Evolutionary conservation across 192 early-diverging fungal species (phyloP), one percentile per base, ranked within the genome.

Genomic region (Podila verticillata): DNA sequence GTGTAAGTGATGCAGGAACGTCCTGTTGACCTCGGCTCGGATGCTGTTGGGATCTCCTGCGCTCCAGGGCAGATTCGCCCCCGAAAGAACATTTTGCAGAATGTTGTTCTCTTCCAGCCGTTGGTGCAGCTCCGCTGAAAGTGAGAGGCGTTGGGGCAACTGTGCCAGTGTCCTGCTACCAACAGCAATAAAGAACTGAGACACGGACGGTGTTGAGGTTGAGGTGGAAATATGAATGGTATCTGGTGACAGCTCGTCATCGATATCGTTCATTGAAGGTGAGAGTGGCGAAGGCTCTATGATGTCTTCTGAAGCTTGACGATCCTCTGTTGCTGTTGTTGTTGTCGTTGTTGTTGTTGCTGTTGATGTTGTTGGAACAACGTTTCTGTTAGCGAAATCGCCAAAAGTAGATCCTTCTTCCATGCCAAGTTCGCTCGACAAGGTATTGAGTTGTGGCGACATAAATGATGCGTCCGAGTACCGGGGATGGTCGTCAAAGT

Each of bases 51-150:
- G 65, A 7, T 13, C 22, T 0, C 32, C 57, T 30, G 36, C 26
- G n/a, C 28, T 67, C 77, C 77, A 72, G 22, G 64, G 59, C 5
- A 57, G 70, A 13, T 20, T 20, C 6, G 68, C 26, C 19, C 71
- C 71, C 1, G 75, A 26, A 2, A 79, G 62, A 4, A 80, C 61
- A 30, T 49, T 72, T 56, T 80, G 77, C 9, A 80, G 34, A 39
- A 80, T 80, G 31, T 80, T 80, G 61, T 72, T 67, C 24, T 72
- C 77, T 26, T 72, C 77, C 3, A 80, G 61, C 13, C 65, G 64
- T 30, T 80, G 69, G 44, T 68, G 70, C 12, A 80, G 70, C 17
- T 80, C 77, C 5, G 70, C 77, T n/a, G 77, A 80, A 13, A 80
- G 60, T 19, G 77, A 80, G 32, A 68, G 44, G 32, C 77, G 65